A percentile compares a stretch with the other conserved stretches of the same genome.
phyloP scores from a whole-genome alignment of 2,329 filamentous ascomycete genomes.

The Exserohilum rostratum region DNA sequence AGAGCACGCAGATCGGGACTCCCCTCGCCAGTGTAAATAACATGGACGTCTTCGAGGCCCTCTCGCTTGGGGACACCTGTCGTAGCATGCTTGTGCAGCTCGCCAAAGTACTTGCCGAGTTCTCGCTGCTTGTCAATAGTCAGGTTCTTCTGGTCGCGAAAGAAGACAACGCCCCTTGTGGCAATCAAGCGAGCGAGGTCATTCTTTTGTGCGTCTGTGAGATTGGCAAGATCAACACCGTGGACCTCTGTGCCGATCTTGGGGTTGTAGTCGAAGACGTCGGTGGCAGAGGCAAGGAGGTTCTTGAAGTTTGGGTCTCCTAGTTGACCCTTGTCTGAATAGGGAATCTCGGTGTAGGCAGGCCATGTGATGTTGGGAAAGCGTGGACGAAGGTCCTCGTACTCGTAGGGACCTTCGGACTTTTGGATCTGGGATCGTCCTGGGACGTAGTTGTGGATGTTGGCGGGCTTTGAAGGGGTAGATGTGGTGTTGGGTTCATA shows the following conservation, averaged over 20 bases:
- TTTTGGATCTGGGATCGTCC: conserved; percentile 55
- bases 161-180: conserved; percentile 63
- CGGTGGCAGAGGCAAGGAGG: conserved; percentile 58
- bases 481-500: conserved; percentile 19
- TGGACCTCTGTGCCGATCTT: conserved; percentile 62
- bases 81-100: conserved; percentile 62
- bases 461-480: conserved; percentile 25
- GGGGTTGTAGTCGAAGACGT: conserved; percentile 63
- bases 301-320: conserved; percentile 62
- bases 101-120: conserved; percentile 60
- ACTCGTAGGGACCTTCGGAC: conserved; percentile 56
- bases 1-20: conserved; percentile 60
- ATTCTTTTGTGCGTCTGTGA: conserved; percentile 60
- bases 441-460: conserved; percentile 53
- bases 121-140: conserved; percentile 60
- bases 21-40: conserved; percentile 61
- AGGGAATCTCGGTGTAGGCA: conserved; percentile 55
- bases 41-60: conserved; percentile 63
- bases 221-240: conserved; percentile 57
- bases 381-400: conserved; percentile 59
- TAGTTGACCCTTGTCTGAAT: conserved; percentile 60
- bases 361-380: conserved; percentile 62
- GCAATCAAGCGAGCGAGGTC: conserved; percentile 61
- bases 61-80: conserved; percentile 57
- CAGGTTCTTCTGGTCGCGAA: conserved; percentile 61